Evolutionary conservation across 1,139 yeast genomes (phyloP), one percentile per base, ranked within the genome.

Genomic region (Yamadazyma dushanensis): DNA sequence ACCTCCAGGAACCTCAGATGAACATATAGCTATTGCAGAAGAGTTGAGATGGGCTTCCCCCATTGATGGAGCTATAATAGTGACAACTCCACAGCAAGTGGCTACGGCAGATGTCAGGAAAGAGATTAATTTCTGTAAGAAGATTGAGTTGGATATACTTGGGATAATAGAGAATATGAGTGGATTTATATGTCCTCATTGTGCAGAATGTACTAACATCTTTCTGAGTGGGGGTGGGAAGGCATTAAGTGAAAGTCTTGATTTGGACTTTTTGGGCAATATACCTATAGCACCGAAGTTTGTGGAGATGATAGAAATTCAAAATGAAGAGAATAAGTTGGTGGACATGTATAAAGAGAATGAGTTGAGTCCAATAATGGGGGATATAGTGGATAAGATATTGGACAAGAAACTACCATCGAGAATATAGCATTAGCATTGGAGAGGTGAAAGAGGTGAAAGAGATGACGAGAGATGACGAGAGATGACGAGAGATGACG

Each of bases 1-100:
- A 0, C 99, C 99, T 0, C 99, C 99, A 0, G 99, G 99, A 0
- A 92, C 99, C 0, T 84, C 96, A 0, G 99, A 94, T 58, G 99
- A 94, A 58, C 99, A 94, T 59, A 92, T 94, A 29, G 90, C 97
- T 3, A 83, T 94, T 20, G 97, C 97, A 2, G 97, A 94, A 57
- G 95, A 88, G 56, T 70, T 92, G 34, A 63, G 86, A 40, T 76
- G 67, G 53, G 74, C 75, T 3, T 57, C 57, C 28, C 74, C 74
- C 3, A 54, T 67, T 3, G 76, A 70, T 39, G 76, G 76, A 0
- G 76, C 76, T 16, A 61, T 70, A 3, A 67, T 70, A 2, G 76
- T 70, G 18, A 70, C 76, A 11, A 70, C 76, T 0, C 76, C 76
- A 2, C 76, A 70, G 40, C 71, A 64, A 40, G 81, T 78, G 36